Base-by-base conservation (phyloP, 192 early-diverging fungal genomes). In the Haplosporangium gracile region DNA sequence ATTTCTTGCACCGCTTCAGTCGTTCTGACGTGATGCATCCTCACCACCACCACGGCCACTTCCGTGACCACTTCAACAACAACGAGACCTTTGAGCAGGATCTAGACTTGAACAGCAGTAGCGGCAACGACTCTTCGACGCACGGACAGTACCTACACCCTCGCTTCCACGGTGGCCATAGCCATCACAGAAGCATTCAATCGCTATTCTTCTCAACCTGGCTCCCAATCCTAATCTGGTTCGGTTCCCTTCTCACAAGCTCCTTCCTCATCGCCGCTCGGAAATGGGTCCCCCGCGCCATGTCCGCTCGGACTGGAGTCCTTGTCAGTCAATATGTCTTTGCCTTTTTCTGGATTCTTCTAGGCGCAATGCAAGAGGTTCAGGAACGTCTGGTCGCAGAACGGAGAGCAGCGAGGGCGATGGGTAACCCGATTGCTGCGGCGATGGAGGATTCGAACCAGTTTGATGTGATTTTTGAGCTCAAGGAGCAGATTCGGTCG, bases 291-390 rank as follows among this genome's bases (percentile, higher is more conserved):
- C 78, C 83, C 16, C 63, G 53, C 20, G 36, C 71, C 26, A 32
- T 85, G 18, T 81, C 84, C 2, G 38, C 84, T 3, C 53, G 75
- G 5, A 68, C 74, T 5, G 79, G 79, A 0, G 45, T 86, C 71
- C 68, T 80, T 4, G 22, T 77, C 7, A 86, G 84, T 49, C 84
- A 81, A n/a, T 69, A 39, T 24, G 68, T 77, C 60, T 86, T 86
- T 81, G 26, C 60, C 0, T 5, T 74, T 6, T 86, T 81, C 39
- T 86, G 84, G 84, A 60, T 81, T 40, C 24, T 86, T 0, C 60
- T 80, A 5, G 74, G 68, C 1, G 65, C 74, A 5, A 77, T 79
- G 43, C 78, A 85, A 29, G 69, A 80, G n/a, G 75, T 80, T 42
- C 83, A 85, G 42, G 78, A 85, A 34, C 42, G 32, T 29, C 26